Evolutionary conservation across 139 green algal species (phyloP), one percentile per base, ranked within the genome.

Genomic region (Diplosphaera chodatii): DNA sequence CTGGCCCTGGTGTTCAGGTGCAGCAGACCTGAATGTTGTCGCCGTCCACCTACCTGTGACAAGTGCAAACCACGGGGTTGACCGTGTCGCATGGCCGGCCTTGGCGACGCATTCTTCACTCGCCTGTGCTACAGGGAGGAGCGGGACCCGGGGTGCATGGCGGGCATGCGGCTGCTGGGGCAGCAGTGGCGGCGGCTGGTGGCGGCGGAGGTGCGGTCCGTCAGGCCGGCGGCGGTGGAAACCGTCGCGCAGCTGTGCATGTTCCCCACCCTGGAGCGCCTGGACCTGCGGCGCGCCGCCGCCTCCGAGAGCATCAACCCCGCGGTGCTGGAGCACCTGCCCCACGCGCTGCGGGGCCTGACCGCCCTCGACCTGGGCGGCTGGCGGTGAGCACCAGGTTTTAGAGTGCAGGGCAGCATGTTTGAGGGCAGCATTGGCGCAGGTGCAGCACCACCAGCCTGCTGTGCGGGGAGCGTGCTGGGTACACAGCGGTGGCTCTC

Each of bases 151-250:
- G 48, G 48, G 13, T 5, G 13, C 10, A 59, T 59, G 48, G 48
- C 48, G 48, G 48, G 48, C 48, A 59, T 59, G 48, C 48, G 48
- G 48, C 48, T 59, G 48, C 48, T 59, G 48, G 48, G 48, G 48
- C 48, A 10, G 48, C 48, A 59, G 48, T 59, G 48, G 48, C 48
- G 48, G 48, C 48, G 48, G 16, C 48, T 59, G 48, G 48, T 59
- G 16, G 13, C 48, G 3, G 48, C 48, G 16, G 48, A 23, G 16
- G 18, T 25, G 48, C 13, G 3, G 16, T 59, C 10, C 48, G 48
- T 59, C 18, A 18, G 13, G 10, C 48, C 48, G 10, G 48, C 16
- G 48, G 48, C 48, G 48, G 13, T 59, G 48, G 48, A 59, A 18
- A n/a, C 48, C 48, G 16, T 59, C 48, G 48, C 48, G 48, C 48